Evolutionary conservation across 192 early-diverging fungal species (phyloP), one percentile per base, ranked within the genome.

Genomic region (Mortierella antarctica): DNA sequence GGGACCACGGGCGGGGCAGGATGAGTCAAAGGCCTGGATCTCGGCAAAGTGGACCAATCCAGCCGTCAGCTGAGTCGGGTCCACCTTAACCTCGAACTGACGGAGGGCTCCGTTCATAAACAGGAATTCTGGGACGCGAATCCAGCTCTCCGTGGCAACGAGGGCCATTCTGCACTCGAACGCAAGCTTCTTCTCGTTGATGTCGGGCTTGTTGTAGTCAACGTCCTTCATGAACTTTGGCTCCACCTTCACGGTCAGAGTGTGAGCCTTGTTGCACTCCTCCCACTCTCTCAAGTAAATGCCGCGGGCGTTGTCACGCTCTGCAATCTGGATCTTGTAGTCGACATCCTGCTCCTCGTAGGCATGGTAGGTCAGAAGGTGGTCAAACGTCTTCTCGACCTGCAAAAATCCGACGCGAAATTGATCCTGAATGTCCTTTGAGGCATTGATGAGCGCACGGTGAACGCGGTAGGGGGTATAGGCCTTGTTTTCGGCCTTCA

Each of bases 401-500:
- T 98, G 97, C 63, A 98, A 83, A 65, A 98, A 88, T 1, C 93
- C 93, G 44, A 93, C 90, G 48, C 87, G 83, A 59, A 95, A 86
- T 60, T 88, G 88, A 61, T 98, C 96, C 62, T 92, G 85, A 59
- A 98, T 85, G n/a, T 89, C 81, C 82, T 93, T 94, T 39, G 88
- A 89, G 0, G 94, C 91, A 65, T 89, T 90, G 40, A 90, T 74
- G 47, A 98, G 83, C 45, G 96, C 96, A 46, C 86, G 85, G 68
- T 91, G 92, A 61, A 98, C 71, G n/a, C 93, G 89, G 84, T 92
- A 98, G 39, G 97, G 95, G 40, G 90, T 97, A 65, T 92, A 93
- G 23, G 74, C 70, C 45, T 88, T 85, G 2, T 83, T 83, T 49
- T 85, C 81, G 13, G 87, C 91, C 85, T 96, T 98, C 74, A 97